Evolutionary conservation across 1,284 basidiomycete genomes (phyloP).

Genomic region (Ustilago tritici): DNA sequence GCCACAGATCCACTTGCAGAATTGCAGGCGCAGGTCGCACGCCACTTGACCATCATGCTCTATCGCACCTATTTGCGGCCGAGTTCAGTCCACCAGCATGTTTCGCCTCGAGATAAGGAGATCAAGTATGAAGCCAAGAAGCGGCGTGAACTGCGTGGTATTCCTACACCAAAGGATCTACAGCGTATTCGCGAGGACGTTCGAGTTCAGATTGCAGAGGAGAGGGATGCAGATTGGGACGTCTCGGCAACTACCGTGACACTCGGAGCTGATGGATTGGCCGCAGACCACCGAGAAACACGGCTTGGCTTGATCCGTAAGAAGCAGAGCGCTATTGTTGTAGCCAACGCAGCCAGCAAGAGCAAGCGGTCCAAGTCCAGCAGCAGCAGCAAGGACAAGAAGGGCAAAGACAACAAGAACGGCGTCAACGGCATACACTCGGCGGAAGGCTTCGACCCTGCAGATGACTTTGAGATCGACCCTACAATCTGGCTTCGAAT

Average conservation of each 20-base stretch:
- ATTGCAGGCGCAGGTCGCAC: conserved; percentile 21
- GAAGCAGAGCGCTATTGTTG: conserved; percentile 37
- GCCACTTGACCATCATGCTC: conserved; percentile 47
- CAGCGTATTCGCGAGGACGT: conserved; percentile 66
- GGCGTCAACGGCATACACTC: conserved; percentile 33
- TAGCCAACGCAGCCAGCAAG: conserved; percentile 39
- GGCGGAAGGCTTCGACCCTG: conserved; percentile 37
- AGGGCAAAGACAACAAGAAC: conserved; percentile 27
- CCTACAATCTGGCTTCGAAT: conserved; percentile 80
- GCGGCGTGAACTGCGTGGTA: conserved; percentile 60
- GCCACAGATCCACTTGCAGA: conserved; percentile 12
- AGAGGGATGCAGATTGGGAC: conserved; percentile 67
- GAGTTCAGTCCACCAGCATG: conserved; percentile 68
- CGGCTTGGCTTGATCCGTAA: conserved; percentile 56
- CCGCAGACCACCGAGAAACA: conserved; percentile 30
- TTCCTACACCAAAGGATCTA: conserved; percentile 70
- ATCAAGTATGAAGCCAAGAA: conserved; percentile 63
- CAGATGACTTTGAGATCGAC: conserved; percentile 54
- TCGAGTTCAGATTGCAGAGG: conserved; percentile 65
- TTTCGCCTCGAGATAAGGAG: conserved; percentile 65
- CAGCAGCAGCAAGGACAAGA: conserved; percentile 43
- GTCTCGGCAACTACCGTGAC: conserved; percentile 17
- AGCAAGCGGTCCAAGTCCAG: conserved; percentile 37
- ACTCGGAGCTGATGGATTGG: conserved; percentile 34
- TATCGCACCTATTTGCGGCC: conserved; percentile 60